A percentile compares a stretch with the other conserved stretches of the same genome.
phyloP scores from a whole-genome alignment of 148 eudicot genomes.

The Simmondsia chinensis region DNA sequence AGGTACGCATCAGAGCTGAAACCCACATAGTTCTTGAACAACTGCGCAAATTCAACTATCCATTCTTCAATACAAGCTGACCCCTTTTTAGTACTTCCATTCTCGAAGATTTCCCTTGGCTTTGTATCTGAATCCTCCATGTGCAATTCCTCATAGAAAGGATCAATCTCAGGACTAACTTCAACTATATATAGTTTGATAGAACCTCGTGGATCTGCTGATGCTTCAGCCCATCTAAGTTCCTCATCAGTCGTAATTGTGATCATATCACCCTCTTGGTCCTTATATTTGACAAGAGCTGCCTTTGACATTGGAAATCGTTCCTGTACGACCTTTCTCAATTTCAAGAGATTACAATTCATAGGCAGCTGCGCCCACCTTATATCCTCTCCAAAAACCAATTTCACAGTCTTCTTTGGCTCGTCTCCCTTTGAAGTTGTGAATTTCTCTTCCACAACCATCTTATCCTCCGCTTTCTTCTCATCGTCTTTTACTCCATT shows the following conservation, averaged over 20 bases:
- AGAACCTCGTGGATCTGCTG: slow-evolving; percentile 33
- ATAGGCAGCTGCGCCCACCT: slow-evolving; percentile 81
- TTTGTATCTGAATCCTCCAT: slow-evolving; percentile 13
- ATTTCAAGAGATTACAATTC: slow-evolving; percentile 45
- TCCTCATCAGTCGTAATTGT: slow-evolving; percentile 76
- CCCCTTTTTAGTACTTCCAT: slow-evolving; percentile 16
- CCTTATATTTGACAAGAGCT: slow-evolving; percentile 73
- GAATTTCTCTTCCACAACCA: slow-evolving; percentile 71
- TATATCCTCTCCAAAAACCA: slow-evolving; percentile 91
- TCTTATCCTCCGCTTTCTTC: slow-evolving; percentile 59
- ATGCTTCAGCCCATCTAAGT: slow-evolving; percentile 78
- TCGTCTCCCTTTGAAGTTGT: slow-evolving; percentile 24
- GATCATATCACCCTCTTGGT: slow-evolving; percentile 89
- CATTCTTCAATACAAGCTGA: slow-evolving; percentile 61
- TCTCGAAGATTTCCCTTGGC: slow-evolving; percentile 8
- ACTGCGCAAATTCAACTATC: slow-evolving; percentile 78
- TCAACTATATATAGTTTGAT: slow-evolving; percentile 60
- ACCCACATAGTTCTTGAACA: slow-evolving; percentile 85
- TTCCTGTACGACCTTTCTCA: slow-evolving; percentile 62
- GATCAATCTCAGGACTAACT: slow-evolving; percentile 80
- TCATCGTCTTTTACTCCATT: slow-evolving; percentile 15
- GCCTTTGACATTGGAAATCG: slow-evolving; percentile 61
- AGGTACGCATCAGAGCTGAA: slow-evolving; percentile 72
- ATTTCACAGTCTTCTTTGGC: slow-evolving; percentile 47
- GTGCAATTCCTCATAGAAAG: slow-evolving; percentile 37